A percentile compares a stretch with the other conserved stretches of the same genome.
phyloP scores from a whole-genome alignment of 495 filamentous ascomycete genomes.

The Pseudotulostoma volvatum region DNA sequence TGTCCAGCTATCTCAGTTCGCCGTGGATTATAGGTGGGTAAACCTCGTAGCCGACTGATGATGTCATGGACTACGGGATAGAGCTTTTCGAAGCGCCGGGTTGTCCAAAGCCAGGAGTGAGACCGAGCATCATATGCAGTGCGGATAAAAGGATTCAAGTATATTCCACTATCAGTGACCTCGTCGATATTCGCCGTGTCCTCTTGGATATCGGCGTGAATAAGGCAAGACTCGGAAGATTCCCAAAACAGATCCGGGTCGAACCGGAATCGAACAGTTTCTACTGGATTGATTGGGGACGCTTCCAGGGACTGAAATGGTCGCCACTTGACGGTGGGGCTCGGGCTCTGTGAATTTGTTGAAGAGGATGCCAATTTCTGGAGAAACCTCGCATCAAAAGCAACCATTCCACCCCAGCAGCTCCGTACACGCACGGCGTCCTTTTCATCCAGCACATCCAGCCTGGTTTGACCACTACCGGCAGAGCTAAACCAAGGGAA shows the following conservation, averaged over 20 bases:
- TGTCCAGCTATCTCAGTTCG: conserved; percentile 38
- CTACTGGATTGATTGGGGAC: background rate
- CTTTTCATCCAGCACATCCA: conserved; percentile 41
- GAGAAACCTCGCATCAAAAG: conserved; percentile 56
- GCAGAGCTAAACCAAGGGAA: conserved; percentile 56
- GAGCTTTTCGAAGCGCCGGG: conserved; percentile 42
- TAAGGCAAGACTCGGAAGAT: conserved; percentile 63
- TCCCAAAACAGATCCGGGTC: conserved; percentile 55
- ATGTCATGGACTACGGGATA: conserved; percentile 38
- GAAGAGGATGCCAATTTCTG: conserved; percentile 9
- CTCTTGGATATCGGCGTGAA: conserved; percentile 52
- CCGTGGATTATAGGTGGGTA: conserved; percentile 42
- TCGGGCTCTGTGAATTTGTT: background rate
- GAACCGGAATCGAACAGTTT: conserved; percentile 48
- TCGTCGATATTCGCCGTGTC: conserved; percentile 20
- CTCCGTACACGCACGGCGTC: conserved; percentile 59
- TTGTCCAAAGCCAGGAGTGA: conserved; percentile 37
- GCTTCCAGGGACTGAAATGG: background rate
- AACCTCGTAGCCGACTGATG: conserved; percentile 31
- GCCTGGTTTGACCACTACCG: conserved; percentile 38
- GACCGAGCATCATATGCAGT: conserved; percentile 43
- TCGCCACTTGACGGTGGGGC: background rate
- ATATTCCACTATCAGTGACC: conserved; percentile 38
- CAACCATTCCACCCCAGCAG: conserved; percentile 74
- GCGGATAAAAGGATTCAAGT: conserved; percentile 58